Conservation (phyloP, 192 early-diverging fungal species). For the Geosiphon pyriformis region DNA sequence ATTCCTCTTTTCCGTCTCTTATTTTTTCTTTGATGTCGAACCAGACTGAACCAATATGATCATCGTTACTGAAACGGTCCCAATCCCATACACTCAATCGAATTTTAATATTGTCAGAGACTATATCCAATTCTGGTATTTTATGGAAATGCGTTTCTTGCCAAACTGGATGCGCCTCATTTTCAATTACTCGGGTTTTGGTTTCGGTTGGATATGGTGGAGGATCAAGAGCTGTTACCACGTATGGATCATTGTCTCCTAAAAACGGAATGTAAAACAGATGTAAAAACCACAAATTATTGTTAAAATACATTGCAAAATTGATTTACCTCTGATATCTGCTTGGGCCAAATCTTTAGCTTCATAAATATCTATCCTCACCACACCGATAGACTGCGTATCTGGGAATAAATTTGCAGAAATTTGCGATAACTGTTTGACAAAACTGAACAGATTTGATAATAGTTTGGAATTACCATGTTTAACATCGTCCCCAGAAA, state of each 20-base stretch:
- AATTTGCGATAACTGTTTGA: neutral
- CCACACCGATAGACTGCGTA: constrained; percentile 14
- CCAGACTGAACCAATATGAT: constrained; percentile 14
- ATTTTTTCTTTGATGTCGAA: constrained; percentile 9
- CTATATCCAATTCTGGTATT: constrained; percentile 16
- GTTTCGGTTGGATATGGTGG: neutral
- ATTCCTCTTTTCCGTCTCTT: neutral
- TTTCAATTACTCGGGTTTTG: constrained; percentile 11
- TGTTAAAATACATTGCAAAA: neutral
- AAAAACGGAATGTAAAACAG: neutral
- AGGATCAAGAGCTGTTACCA: constrained; percentile 7
- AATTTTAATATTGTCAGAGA: constrained; percentile 19
- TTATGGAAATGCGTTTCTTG: constrained; percentile 10
- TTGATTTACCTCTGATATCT: constrained; percentile 9
- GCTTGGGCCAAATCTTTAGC: constrained; percentile 15
- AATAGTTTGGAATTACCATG: constrained; percentile 7
- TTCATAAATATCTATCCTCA: constrained; percentile 10
- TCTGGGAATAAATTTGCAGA: neutral
- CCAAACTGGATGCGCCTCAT: constrained; percentile 13
- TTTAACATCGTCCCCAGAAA: neutral
- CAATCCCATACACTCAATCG: constrained; percentile 15
- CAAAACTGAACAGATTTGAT: neutral
- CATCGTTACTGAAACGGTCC: constrained; percentile 17
- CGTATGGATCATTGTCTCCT: constrained; percentile 24
- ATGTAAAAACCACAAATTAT: neutral